A percentile compares a stretch with the other conserved stretches of the same genome.
Evolutionary conservation across 305 asterid species (phyloP).

Genomic region (Ilex paraguariensis): DNA sequence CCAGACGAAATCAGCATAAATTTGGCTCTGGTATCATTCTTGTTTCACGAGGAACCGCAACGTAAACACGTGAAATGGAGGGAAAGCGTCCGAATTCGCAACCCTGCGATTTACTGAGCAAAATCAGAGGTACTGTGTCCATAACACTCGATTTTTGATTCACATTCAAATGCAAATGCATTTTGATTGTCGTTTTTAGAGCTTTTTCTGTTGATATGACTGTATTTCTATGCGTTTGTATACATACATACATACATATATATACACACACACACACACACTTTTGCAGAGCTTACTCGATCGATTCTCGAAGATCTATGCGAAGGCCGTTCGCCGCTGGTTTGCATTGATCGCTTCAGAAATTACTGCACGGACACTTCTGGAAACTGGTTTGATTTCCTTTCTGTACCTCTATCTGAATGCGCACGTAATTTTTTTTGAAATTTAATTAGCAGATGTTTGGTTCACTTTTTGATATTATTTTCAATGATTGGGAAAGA

Average conservation of each 20-base stretch:
- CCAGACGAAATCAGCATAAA: too few relatives aligned
- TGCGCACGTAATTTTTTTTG: too few relatives aligned
- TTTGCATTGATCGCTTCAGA: conserved; percentile 58
- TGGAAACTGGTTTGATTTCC: conserved; percentile 45
- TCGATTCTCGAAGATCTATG: conserved; percentile 55
- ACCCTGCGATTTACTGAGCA: conserved; percentile 37
- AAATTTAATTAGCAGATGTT: too few relatives aligned
- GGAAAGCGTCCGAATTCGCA: conserved; percentile 24
- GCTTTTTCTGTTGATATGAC: background rate
- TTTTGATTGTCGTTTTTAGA: background rate
- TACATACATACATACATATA: background rate
- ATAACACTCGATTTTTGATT: background rate
- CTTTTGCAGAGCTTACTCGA: conserved; percentile 51
- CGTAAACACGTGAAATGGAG: conserved; percentile 32
- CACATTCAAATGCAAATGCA: background rate
- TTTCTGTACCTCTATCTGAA: too few relatives aligned
- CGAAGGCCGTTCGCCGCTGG: conserved; percentile 39
- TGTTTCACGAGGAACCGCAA: too few relatives aligned
- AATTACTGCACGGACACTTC: conserved; percentile 40
- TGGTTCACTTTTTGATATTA: too few relatives aligned
- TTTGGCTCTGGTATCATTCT: too few relatives aligned
- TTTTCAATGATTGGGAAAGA: too few relatives aligned
- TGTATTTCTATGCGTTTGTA: background rate
- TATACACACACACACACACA: background rate
- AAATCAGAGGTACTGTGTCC: conserved; percentile 34